Percentiles rank a stretch among this genome's conserved stretches.
Conservation (phyloP, 495 filamentous ascomycete species). For the Astrocystis sublimbata region DNA sequence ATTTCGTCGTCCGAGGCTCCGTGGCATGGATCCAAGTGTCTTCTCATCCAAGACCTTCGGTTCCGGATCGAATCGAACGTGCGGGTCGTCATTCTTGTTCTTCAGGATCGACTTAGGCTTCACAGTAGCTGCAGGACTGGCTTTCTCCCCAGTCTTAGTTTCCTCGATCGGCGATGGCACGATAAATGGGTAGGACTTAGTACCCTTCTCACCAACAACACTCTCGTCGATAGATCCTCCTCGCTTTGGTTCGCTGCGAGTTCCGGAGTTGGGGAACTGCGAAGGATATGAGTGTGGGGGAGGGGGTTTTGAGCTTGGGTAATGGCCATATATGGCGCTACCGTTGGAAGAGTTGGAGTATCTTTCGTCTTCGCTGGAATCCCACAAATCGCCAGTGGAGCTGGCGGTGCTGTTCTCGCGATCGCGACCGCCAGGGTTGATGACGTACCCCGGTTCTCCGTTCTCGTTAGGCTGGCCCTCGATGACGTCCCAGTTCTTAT, state of each 20-base stretch:
- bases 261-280: background rate
- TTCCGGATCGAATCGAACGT: conserved; percentile 44
- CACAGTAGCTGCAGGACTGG: conserved; percentile 41
- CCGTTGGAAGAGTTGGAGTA: background rate
- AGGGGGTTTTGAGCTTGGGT: conserved; percentile 16
- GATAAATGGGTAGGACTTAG: conserved; percentile 40
- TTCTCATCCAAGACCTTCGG: conserved; percentile 39
- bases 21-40: conserved; percentile 34
- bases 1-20: conserved; percentile 26
- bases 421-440: conserved; percentile 17
- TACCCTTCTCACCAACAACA: conserved; percentile 24
- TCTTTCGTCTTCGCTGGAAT: conserved; percentile 26
- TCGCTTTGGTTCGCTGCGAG: background rate
- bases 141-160: background rate
- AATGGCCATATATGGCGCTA: background rate
- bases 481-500: conserved; percentile 30
- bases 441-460: conserved; percentile 26
- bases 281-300: conserved; percentile 1
- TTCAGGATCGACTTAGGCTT: conserved; percentile 53
- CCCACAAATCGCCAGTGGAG: conserved; percentile 28
- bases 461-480: conserved; percentile 20
- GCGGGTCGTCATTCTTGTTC: conserved; percentile 49
- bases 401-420: conserved; percentile 25
- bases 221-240: conserved; percentile 3
- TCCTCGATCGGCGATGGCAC: conserved; percentile 40